Conservation (phyloP, 2,329 filamentous ascomycete genomes). For the Exophiala alcalophila region DNA sequence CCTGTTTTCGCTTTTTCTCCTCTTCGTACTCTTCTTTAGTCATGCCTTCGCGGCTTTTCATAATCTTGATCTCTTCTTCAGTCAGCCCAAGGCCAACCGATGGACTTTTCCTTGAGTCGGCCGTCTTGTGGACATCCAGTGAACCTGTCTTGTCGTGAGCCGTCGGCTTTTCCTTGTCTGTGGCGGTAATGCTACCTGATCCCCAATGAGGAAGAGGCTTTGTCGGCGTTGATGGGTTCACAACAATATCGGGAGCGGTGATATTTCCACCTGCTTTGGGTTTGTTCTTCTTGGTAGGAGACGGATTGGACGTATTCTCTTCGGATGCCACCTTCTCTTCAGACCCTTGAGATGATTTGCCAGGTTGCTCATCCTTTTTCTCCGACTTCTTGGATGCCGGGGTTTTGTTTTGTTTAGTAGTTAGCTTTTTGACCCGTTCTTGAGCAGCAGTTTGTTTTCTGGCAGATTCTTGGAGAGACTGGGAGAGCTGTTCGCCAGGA, state of each 20-base stretch:
- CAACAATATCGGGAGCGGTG: neutral
- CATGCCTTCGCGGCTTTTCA: constrained; percentile 22
- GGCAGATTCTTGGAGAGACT: constrained; percentile 21
- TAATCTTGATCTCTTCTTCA: constrained; percentile 22
- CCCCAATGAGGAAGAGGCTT: constrained; percentile 16
- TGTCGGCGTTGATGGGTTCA: constrained; percentile 5
- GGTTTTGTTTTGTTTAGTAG: constrained; percentile 3
- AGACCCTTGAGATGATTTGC: neutral
- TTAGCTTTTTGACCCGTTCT: constrained; percentile 3
- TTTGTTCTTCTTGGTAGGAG: neutral
- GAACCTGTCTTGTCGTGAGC: neutral
- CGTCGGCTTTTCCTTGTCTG: neutral
- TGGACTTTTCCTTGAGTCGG: constrained; percentile 14
- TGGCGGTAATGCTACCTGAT: neutral
- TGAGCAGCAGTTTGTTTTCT: constrained; percentile 1
- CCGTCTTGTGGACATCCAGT: constrained; percentile 1
- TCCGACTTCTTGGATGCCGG: neutral
- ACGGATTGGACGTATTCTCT: neutral
- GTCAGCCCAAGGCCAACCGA: constrained; percentile 19
- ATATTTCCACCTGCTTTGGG: neutral
- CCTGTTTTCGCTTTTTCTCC: constrained; percentile 19
- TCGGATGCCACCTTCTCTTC: neutral
- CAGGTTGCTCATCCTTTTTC: constrained; percentile 6
- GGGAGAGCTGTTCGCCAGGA: constrained; percentile 27
- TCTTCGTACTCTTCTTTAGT: constrained; percentile 24